Conservation (phyloP, 225 moss, liverwort and hornwort species). For the Pleurozium schreberi region DNA sequence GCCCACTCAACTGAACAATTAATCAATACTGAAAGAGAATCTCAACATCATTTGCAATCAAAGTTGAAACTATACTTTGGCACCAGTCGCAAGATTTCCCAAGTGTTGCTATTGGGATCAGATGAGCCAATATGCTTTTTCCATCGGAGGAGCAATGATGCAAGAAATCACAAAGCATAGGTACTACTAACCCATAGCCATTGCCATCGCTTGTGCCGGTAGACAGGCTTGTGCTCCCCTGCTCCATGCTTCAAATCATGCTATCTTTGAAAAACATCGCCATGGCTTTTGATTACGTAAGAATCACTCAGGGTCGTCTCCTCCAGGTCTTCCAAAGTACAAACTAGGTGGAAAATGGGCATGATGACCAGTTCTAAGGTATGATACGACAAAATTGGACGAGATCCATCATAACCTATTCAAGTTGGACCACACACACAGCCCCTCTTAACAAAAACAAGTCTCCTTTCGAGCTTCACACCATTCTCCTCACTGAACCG, state of each 20-base stretch:
- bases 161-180: background rate
- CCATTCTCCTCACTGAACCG: background rate
- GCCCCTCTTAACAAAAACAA: background rate
- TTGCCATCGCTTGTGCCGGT: background rate
- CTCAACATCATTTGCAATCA: background rate
- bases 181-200: background rate
- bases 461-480: background rate
- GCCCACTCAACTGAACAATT: background rate
- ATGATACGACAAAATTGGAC: background rate
- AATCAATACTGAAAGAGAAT: background rate
- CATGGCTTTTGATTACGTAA: background rate
- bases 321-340: accelerated
- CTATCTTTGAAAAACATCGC: background rate
- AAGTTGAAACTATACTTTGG: background rate
- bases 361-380: background rate
- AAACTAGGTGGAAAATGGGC: background rate
- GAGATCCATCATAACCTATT: background rate
- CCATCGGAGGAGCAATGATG: background rate
- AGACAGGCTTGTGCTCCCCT: background rate
- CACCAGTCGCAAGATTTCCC: background rate
- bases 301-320: background rate
- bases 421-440: background rate
- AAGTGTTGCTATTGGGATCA: background rate
- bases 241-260: background rate
- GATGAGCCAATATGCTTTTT: background rate